Base-by-base conservation (phyloP, 2,329 filamentous ascomycete genomes). In the Cordyceps cicadae region DNA sequence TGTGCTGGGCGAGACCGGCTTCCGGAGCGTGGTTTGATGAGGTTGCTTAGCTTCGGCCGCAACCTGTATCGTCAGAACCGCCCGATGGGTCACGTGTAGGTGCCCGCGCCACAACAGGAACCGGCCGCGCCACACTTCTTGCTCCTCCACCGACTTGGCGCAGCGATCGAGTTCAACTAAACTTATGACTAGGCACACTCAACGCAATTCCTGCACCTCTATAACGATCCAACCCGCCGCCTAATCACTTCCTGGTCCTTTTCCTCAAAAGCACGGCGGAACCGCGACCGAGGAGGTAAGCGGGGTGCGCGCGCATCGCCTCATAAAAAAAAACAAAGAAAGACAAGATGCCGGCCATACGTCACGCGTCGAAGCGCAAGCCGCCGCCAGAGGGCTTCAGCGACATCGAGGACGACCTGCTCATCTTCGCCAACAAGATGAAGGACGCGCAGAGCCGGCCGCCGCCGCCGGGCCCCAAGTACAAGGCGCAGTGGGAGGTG, bases 401-500 rank as follows among this genome's bases (percentile, higher is more conserved):
- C 70, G 90, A 95, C 71, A 90, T 95, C 74, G 90, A 93, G 74
- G 88, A 92, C 71, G 90, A 91, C 67, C 85, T 94, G 48, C 83
- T 94, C 67, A 87, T 92, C 69, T 94, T 94, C 77, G 79, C 82
- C 69, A 93, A 92, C 81, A 92, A 92, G 79, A 93, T 95, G 89
- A 94, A 93, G 75, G 90, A 95, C 71, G 94, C 94, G 57, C 92
- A 97, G 72, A 96, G 95, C 75, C 88, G 92, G 53, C 87, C 91
- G 76, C 90, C 77, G 72, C 90, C 77, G 83, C 91, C 82, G 81
- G 89, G 85, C 0, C 83, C 84, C 2, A 92, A 92, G 72, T 89
- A 97, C 71, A 91, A 97, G 76, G 90, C 90, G 67, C 84, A 92
- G 65, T 99, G 94, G 94, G 93, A 94, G 63, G 92, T 99, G 66